Evolutionary conservation across 805 yeast species (phyloP).

Genomic region (Nakazawaea populi): DNA sequence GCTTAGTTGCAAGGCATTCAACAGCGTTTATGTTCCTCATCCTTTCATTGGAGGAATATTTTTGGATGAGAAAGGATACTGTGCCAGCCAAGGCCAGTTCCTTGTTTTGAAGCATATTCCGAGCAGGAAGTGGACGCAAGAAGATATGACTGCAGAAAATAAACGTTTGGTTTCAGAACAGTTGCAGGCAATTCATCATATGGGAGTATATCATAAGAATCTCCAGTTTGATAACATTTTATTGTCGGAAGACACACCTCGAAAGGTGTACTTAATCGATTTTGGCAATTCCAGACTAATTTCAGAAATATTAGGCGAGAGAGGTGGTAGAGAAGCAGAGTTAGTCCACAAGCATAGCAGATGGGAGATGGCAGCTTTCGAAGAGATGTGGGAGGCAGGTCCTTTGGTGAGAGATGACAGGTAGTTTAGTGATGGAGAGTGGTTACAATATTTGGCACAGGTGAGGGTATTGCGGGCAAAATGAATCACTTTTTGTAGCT

Average conservation of each 20-base stretch:
- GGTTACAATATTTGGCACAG: too few relatives aligned
- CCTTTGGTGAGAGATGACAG: too few relatives aligned
- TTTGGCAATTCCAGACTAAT: not conserved
- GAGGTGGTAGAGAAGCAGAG: not conserved
- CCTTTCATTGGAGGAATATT: not conserved
- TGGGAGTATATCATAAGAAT: not conserved
- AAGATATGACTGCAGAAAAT: not conserved
- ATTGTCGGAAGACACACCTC: not conserved
- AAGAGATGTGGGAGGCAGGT: not conserved
- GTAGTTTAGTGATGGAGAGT: too few relatives aligned
- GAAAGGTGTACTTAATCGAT: not conserved
- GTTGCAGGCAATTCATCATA: not conserved
- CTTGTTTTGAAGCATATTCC: not conserved
- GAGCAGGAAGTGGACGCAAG: not conserved
- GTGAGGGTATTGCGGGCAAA: too few relatives aligned
- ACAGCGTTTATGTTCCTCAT: not conserved
- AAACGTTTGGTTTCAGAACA: not conserved
- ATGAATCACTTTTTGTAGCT: too few relatives aligned
- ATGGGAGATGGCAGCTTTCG: not conserved
- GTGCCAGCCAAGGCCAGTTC: not conserved
- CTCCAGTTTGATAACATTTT: too few relatives aligned
- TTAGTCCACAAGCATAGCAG: not conserved
- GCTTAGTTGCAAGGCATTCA: not conserved
- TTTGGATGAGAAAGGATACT: not conserved
- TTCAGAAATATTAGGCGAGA: too few relatives aligned